Base-by-base conservation (phyloP, 306 rosid species). In the Vachellia collinsii region DNA sequence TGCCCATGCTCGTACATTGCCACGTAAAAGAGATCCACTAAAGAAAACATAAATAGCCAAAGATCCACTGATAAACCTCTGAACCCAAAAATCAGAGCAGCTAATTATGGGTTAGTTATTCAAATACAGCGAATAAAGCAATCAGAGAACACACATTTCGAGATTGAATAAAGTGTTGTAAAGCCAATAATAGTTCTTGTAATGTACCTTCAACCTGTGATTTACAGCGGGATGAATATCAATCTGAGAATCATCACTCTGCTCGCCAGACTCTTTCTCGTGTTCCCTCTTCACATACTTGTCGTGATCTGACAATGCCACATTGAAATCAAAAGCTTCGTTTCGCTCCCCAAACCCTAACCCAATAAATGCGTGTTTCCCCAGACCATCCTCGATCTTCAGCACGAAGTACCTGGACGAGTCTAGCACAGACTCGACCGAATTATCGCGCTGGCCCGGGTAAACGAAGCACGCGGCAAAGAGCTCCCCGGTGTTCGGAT, bases 321-420 rank as follows among this genome's bases (percentile, higher is more conserved):
- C 99, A 48, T 96, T 96, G 91, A 96, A 96, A 81, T 96, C 99
- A 44, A 96, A 96, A 4, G 99, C 99, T 82, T 96, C 99, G 71
- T 96, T 96, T 38, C 99, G 77, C 86, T 96, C 99, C 3, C 91
- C 72, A 61, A 96, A 96, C 47, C 99, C 99, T 64, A 96, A 74
- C 9, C 99, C 99, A 13, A 96, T 85, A 56, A 96, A 96, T 0
- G 99, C 99, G 82, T 96, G 99, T 80, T 93, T 96, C 0, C 99
- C 99, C 37, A 3, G 79, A 11, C 99, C 99, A 62, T 96, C 98
- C 88, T 96, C 99, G 92, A 96, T 93, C 94, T 89, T 93, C 72
- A 96, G 90, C 54, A 96, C 99, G 83, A 96, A 96, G 88, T 93
- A 96, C 3, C 99, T 88, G 13, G 99, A 96, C 19, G 99, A 96